A percentile compares a stretch with the other conserved stretches of the same genome.
phyloP scores from a whole-genome alignment of 2,329 filamentous ascomycete genomes.

The Colletotrichum sp. region DNA sequence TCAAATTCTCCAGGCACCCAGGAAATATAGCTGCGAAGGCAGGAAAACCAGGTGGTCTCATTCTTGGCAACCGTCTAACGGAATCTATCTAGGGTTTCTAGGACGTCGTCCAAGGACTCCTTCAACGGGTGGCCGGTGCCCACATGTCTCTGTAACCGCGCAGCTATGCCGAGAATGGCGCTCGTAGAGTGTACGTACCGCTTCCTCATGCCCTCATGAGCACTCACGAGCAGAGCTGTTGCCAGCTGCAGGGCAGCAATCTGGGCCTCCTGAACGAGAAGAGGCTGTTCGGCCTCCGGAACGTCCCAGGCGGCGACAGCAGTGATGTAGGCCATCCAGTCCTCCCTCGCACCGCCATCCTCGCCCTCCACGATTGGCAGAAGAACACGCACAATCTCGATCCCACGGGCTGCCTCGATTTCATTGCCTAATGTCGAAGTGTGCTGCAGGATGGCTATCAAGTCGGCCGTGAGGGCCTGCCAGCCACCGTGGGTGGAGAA shows the following conservation, averaged over 20 bases:
- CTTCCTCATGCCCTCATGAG: slow-evolving; percentile 50
- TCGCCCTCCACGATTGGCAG: slow-evolving; percentile 56
- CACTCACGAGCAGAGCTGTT: slow-evolving; percentile 53
- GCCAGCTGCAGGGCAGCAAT: slow-evolving; percentile 62
- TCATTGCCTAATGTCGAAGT: slow-evolving; percentile 29
- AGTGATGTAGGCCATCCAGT: slow-evolving; percentile 63
- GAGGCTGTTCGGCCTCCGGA: slow-evolving; percentile 30
- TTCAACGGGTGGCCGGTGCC: slow-evolving; percentile 36
- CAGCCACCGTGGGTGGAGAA: slow-evolving; percentile 61
- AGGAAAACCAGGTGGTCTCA: background rate
- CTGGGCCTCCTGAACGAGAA: slow-evolving; percentile 51
- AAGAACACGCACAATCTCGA: slow-evolving; percentile 62
- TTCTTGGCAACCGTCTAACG: background rate
- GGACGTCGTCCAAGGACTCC: slow-evolving; percentile 53
- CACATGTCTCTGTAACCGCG: slow-evolving; percentile 41
- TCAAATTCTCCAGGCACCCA: background rate
- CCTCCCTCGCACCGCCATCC: slow-evolving; percentile 48
- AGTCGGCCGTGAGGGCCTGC: slow-evolving; percentile 55
- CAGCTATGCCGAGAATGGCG: slow-evolving; percentile 54
- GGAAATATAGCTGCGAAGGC: background rate
- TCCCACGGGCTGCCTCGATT: slow-evolving; percentile 49
- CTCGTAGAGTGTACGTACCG: slow-evolving; percentile 57
- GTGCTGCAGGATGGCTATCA: slow-evolving; percentile 47
- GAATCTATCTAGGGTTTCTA: slow-evolving; percentile 33
- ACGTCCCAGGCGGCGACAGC: slow-evolving; percentile 53